These are phyloP conservation scores for Tetrahymena thermophila DNA, from an alignment of 73 alveolate genomes.

Conservation along the genomic window DNA sequence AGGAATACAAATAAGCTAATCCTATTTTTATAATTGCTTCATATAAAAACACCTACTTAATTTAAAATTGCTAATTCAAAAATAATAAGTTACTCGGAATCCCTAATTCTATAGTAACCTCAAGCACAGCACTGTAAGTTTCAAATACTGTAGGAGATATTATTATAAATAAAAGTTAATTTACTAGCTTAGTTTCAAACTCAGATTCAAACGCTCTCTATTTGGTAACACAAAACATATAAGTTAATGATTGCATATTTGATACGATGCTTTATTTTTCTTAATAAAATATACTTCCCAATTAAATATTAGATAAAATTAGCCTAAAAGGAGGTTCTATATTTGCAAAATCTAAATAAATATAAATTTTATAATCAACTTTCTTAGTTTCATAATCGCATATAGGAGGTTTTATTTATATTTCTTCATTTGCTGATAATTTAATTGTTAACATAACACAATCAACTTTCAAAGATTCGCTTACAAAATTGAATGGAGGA, in stretches of 20 bases:
- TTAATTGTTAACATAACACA: background rate
- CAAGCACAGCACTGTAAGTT: background rate
- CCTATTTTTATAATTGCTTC: background rate
- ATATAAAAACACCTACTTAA: too few species aligned
- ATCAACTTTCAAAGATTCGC: background rate
- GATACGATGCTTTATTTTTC: background rate
- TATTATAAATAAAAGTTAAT: too few species aligned
- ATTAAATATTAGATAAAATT: background rate
- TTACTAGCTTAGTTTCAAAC: background rate
- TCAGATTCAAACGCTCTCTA: background rate
- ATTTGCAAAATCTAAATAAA: background rate
- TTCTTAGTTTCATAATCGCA: background rate
- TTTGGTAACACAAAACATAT: too few species aligned
- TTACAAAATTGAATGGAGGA: background rate
- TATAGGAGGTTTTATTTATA: background rate
- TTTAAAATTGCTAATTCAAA: background rate
- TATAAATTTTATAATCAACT: too few species aligned
- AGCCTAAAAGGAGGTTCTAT: background rate
- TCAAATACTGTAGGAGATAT: background rate
- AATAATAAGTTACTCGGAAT: background rate
- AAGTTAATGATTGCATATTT: too few species aligned
- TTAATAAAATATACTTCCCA: background rate
- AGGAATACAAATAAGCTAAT: background rate
- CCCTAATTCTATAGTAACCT: background rate
- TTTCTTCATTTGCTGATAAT: background rate